Evolutionary conservation across 1,139 yeast species (phyloP).

Genomic region (Geotrichum siamense): DNA sequence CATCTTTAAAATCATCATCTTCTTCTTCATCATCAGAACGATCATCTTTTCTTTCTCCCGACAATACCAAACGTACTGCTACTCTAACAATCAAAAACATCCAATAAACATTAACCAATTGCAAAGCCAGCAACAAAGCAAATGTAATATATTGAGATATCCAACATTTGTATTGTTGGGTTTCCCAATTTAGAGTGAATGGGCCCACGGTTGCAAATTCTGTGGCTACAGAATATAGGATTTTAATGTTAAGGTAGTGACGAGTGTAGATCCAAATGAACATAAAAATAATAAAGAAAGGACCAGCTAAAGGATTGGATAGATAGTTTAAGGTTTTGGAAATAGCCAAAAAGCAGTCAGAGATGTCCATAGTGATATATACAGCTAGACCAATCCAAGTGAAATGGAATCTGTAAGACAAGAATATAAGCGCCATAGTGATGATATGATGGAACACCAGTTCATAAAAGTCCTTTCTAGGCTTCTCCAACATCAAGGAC

Average conservation of each 20-base stretch:
- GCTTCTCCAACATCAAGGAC: conserved; percentile 80
- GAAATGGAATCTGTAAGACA: conserved; percentile 91
- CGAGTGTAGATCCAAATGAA: conserved; percentile 79
- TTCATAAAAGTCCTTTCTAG: conserved; percentile 88
- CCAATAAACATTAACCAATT: conserved; percentile 84
- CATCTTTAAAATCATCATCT: conserved; percentile 31
- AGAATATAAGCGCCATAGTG: conserved; percentile 80
- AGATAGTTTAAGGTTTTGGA: conserved; percentile 83
- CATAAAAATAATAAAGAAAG: conserved; percentile 63
- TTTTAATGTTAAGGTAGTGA: conserved; percentile 72
- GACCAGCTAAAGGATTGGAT: conserved; percentile 56
- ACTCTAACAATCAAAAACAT: conserved; percentile 73
- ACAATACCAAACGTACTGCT: conserved; percentile 52
- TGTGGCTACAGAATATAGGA: conserved; percentile 82
- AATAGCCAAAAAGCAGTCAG: conserved; percentile 78
- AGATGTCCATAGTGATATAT: conserved; percentile 90
- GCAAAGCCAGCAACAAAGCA: conserved; percentile 66
- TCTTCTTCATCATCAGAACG: conserved; percentile 83
- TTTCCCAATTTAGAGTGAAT: conserved; percentile 74
- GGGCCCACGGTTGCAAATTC: conserved; percentile 82
- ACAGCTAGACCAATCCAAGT: conserved; percentile 92
- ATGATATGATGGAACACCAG: conserved; percentile 88
- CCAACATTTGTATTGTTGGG: conserved; percentile 94
- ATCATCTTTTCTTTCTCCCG: conserved; percentile 65
- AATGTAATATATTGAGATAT: conserved; percentile 89